Evolutionary conservation across 306 rosid genomes (phyloP).

Genomic region (Betula pendula): DNA sequence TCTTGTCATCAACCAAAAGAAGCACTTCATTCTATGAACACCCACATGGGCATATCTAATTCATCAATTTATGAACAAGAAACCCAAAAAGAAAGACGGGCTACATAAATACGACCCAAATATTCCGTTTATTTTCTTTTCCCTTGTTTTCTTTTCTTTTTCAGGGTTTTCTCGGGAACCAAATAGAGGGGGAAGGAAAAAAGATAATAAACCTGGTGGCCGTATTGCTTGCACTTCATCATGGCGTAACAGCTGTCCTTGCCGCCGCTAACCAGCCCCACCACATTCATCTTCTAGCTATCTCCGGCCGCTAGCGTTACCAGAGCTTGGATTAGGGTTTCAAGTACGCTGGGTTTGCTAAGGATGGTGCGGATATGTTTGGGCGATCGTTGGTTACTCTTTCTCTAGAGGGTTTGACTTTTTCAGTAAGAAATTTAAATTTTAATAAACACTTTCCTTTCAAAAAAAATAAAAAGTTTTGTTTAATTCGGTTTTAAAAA

Average conservation of each 20-base stretch:
- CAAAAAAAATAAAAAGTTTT: too few species aligned
- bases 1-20: too few species aligned
- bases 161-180: conserved; percentile 1
- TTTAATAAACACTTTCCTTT: too few species aligned
- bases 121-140: neutral
- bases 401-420: too few species aligned
- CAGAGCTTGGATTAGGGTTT: neutral
- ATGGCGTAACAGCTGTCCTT: conserved; percentile 93
- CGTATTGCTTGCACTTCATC: conserved; percentile 78
- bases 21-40: too few species aligned
- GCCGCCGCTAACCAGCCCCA: conserved; percentile 92
- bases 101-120: neutral
- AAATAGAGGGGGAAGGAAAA: neutral
- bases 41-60: too few species aligned
- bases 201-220: conserved; percentile 64
- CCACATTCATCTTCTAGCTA: conserved; percentile 69
- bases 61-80: neutral
- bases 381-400: too few species aligned
- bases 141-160: neutral
- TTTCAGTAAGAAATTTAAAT: too few species aligned
- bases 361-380: too few species aligned
- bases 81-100: too few species aligned
- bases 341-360: neutral
- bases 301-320: neutral
- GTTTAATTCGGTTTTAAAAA: too few species aligned